These are phyloP conservation scores for Cynanchum wilfordii DNA, from an alignment of 257 asterid species.

Conservation along the genomic window DNA sequence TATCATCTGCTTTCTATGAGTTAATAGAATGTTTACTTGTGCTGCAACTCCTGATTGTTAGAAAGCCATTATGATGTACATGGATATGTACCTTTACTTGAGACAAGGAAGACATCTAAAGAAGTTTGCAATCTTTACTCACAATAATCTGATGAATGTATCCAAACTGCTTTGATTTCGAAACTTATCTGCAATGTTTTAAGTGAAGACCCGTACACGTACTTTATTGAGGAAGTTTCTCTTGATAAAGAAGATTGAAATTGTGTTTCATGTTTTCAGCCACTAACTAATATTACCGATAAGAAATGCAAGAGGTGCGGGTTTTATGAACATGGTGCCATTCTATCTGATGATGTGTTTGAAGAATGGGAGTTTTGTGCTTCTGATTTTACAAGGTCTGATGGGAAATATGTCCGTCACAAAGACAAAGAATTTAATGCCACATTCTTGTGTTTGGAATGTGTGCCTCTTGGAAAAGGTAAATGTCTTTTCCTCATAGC, in stretches of 20 bases:
- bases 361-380: slow-evolving; percentile 91
- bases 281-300: slow-evolving; percentile 49
- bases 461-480: slow-evolving; percentile 27
- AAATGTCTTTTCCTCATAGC: slow-evolving; percentile 1
- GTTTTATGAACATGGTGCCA: slow-evolving; percentile 60
- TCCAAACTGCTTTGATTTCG: neutral
- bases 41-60: neutral
- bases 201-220: neutral
- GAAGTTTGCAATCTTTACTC: neutral
- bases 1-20: neutral
- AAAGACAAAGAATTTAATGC: slow-evolving; percentile 35
- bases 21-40: neutral
- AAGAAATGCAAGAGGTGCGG: slow-evolving; percentile 85
- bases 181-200: neutral
- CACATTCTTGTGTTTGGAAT: slow-evolving; percentile 36
- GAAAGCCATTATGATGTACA: neutral
- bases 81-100: neutral
- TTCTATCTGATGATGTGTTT: slow-evolving; percentile 47
- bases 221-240: neutral
- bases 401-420: slow-evolving; percentile 37
- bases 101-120: neutral
- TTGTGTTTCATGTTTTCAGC: slow-evolving; percentile 45
- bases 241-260: neutral
- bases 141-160: neutral
- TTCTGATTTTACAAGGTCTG: slow-evolving; percentile 51